Evolutionary conservation across 2,329 filamentous ascomycete species (phyloP), one percentile per base, ranked within the genome.

Genomic region (Penicillium sp.): DNA sequence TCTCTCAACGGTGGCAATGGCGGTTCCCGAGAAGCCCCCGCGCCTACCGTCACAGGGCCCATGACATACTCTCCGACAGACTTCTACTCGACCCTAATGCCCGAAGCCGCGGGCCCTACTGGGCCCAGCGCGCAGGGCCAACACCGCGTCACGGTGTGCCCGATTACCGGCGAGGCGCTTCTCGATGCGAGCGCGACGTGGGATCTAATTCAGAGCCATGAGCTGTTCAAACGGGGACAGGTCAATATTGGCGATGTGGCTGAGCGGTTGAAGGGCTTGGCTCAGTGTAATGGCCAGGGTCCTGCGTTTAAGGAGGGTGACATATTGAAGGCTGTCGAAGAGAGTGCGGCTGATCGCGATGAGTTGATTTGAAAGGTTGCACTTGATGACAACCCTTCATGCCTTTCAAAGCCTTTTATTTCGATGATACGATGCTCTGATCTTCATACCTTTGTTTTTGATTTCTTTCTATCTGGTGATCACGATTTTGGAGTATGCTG

Each of bases 181-280:
- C 81, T 95, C 6, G 89, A 89, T 39, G 89, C 89, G 0, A 88
- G 88, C 17, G 90, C 91, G 2, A 89, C 92, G 0, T 98, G 94
- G 94, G 93, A 97, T 69, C 81, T 92, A 55, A 95, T 98, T 61
- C 90, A 96, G 70, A 83, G 81, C 55, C 91, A 96, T 75, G 86
- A 90, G 6, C 78, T 92, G 8, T 96, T 90, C 73, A 86, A 88
- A 73, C 84, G 85, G 49, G 92, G 92, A 0, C 80, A 91, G 20
- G 88, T 97, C 28, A 91, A 98, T 74, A 87, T 97, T 12, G 88
- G 84, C 39, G 85, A 90, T 72, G 90, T 97, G 35, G 92, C 89
- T 73, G 90, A 95, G 70, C 82, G 87, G 12, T 79, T 98, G 55
- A 93, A 91, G 79, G 82, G 83, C 17, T 79, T 85, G 69, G 90